Evolutionary conservation across 345 rosid genomes (phyloP).

Genomic region (Lepidium didymum): DNA sequence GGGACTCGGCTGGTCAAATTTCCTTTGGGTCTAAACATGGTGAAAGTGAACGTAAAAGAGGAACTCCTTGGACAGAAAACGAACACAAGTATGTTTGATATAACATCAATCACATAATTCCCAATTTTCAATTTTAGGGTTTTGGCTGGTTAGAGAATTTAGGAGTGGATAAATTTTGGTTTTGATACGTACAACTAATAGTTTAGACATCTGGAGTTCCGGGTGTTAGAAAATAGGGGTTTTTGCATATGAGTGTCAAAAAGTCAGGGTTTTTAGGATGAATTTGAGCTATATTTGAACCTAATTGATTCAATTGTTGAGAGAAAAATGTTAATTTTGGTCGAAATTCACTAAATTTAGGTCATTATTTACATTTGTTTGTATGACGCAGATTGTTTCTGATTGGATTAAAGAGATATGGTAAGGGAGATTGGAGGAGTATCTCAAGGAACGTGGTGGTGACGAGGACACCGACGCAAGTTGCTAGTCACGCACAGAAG

Average conservation of each 20-base stretch:
- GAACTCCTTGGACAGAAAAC: conserved; percentile 48
- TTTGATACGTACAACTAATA: no score
- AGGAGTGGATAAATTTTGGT: background rate
- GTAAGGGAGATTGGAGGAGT: conserved; percentile 92
- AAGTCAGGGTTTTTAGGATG: no score
- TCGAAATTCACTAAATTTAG: background rate
- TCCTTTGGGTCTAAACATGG: conserved; percentile 29
- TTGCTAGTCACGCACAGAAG: conserved; percentile 94
- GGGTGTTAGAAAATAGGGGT: no score
- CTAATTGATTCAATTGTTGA: no score
- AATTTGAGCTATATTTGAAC: no score
- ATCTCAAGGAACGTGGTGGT: conserved; percentile 77
- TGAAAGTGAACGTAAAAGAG: conserved; percentile 60
- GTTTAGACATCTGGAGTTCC: no score
- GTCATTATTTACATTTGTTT: background rate
- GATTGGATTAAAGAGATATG: conserved; percentile 51
- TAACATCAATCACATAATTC: background rate
- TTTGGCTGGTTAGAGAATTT: background rate
- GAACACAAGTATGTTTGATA: conserved; percentile 26
- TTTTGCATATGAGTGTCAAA: no score
- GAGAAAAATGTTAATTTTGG: background rate
- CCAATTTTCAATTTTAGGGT: background rate
- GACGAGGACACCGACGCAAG: conserved; percentile 83
- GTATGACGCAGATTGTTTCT: conserved; percentile 52
- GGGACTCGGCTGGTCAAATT: conserved; percentile 40